phyloP scores from a whole-genome alignment of 305 asterid genomes.

The Fraxinus greggii region DNA sequence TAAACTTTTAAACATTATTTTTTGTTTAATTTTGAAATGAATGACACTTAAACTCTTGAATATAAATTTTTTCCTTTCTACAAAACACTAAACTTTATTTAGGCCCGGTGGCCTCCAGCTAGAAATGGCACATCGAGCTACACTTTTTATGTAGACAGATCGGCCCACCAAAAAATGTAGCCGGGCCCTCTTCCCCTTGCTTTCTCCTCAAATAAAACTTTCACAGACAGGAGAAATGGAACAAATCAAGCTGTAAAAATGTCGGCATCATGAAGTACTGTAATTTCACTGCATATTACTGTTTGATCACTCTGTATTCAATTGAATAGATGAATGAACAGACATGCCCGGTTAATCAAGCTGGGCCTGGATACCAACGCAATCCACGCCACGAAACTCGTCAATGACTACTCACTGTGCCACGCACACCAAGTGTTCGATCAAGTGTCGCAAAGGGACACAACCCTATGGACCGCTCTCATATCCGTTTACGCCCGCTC shows the following conservation, averaged over 20 bases:
- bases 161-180: neutral
- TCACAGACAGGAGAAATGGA: neutral
- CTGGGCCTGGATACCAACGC: conserved; percentile 32
- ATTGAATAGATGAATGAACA: conserved; percentile 31
- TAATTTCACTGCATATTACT: neutral
- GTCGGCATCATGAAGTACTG: neutral
- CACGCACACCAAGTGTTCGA: conserved; percentile 37
- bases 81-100: neutral
- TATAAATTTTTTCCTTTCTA: no score
- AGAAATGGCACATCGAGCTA: neutral
- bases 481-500: conserved; percentile 37
- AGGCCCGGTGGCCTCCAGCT: neutral
- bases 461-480: conserved; percentile 39
- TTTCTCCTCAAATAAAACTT: neutral
- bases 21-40: no score
- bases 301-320: neutral
- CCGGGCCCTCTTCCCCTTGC: neutral
- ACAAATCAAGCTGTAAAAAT: neutral
- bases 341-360: conserved; percentile 41
- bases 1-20: no score
- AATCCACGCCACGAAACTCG: conserved; percentile 31
- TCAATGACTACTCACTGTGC: conserved; percentile 20
- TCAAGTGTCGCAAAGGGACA: conserved; percentile 39
- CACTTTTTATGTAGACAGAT: neutral
- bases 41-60: no score